Base-by-base conservation (phyloP, 345 rosid genomes). In the Alliaria petiolata region DNA sequence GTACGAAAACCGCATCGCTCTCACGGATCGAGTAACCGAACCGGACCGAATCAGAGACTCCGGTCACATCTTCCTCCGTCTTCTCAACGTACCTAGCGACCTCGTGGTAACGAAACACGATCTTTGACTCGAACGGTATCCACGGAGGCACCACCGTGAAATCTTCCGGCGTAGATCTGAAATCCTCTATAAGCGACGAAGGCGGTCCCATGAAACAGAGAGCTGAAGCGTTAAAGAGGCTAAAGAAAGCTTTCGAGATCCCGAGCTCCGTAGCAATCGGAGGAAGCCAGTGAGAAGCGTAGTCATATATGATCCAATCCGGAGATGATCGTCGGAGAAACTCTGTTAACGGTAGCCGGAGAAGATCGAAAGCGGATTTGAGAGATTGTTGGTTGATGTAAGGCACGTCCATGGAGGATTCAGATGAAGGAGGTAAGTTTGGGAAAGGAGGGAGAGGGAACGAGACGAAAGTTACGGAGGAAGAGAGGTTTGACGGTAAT, bases 271-370 rank as follows among this genome's bases (percentile, higher is more conserved):
- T 45, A 1, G 85, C 85, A 0, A 83, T 12, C 0, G 70, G 4
- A 1, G 87, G 89, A 14, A 85, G 78, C 89, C 87, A 85, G 56
- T 80, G 79, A 38, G 87, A 71, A 44, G 84, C 76, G 20, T 79
- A 85, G 49, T 85, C 89, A 39, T 78, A 78, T 34, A 85, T 42
- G 34, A 85, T 33, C 87, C 87, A 83, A 53, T 81, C 83, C 3
- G 83, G 87, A 6, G 65, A 31, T 0, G 77, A 49, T 0, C 35
- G 1, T 57, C 33, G 50, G 10, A 85, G 83, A 71, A 83, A 80
- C 7, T 62, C 47, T 1, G 77, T 52, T 17, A 83, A 13, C 1
- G 47, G 70, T 1, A 7, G 8, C 10, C 65, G 66, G 14, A 85
- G 85, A 34, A 54, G 62, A 74, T 85, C 89, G 33, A 72, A 80